Base-by-base conservation (phyloP, 1,284 basidiomycete species). In the Stereum hirsutum region DNA sequence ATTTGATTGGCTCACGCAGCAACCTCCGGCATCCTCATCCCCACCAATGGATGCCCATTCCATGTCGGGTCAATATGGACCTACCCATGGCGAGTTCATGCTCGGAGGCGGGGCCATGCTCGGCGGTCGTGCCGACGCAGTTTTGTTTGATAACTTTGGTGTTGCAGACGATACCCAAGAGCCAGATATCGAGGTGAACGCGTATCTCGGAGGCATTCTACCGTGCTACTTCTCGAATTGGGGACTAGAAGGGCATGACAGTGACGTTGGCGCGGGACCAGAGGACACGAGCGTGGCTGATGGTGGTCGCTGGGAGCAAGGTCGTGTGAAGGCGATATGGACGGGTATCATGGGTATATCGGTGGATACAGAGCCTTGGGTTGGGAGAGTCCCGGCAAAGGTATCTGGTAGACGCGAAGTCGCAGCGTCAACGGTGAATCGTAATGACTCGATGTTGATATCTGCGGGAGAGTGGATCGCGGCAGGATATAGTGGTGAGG, bases 1-100 rank as follows among this genome's bases (percentile, higher is more conserved):
- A n/a, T n/a, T n/a, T n/a, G 81, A 88, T 54, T 89, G 89, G 56
- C 71, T 87, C 46, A 85, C 83, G 2, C 83, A 88, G 56, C 72
- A 83, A 33, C 72, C 74, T 5, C 42, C 53, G 3, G 59, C 63
- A 39, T 62, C 60, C 53, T n/a, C n/a, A n/a, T n/a, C n/a, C n/a
- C n/a, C n/a, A n/a, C n/a, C n/a, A n/a, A n/a, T n/a, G n/a, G n/a
- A n/a, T n/a, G n/a, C n/a, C n/a, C n/a, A n/a, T n/a, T n/a, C n/a
- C n/a, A n/a, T n/a, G n/a, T n/a, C n/a, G n/a, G n/a, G n/a, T n/a
- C n/a, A n/a, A n/a, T n/a, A n/a, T n/a, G n/a, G n/a, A n/a, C n/a
- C n/a, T n/a, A n/a, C n/a, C n/a, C n/a, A n/a, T n/a, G 45, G 69
- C 14, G 78, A 83, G 53, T 63, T 84, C 47, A 80, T 87, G 74